Conservation (phyloP, 768 basidiomycete species). For the Lactarius sp. region DNA sequence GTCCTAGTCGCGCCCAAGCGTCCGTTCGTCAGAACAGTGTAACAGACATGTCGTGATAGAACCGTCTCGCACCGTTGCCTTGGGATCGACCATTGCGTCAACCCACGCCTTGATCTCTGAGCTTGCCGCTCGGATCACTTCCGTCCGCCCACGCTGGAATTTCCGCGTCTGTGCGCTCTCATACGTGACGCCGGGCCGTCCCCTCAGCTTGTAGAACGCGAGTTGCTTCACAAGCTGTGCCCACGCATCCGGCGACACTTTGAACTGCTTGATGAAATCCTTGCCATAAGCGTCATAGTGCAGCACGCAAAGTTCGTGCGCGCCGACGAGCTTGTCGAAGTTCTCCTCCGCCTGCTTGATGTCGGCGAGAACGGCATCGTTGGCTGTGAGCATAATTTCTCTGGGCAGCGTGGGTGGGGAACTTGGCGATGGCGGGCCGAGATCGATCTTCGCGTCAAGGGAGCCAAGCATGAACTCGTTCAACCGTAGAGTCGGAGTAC, state of each 20-base stretch:
- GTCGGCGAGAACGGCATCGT: constrained; percentile 45
- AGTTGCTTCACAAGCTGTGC: constrained; percentile 94
- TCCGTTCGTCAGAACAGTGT: neutral
- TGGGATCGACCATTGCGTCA: constrained; percentile 75
- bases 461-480: constrained; percentile 90
- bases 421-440: constrained; percentile 44
- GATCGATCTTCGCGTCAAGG: constrained; percentile 64
- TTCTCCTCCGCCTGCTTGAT: constrained; percentile 56
- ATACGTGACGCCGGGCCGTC: constrained; percentile 76
- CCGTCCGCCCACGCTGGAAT: constrained; percentile 86
- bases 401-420: constrained; percentile 38
- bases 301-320: constrained; percentile 60
- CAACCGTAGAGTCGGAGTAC: constrained; percentile 90
- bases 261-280: constrained; percentile 73
- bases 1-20: constrained; percentile 37
- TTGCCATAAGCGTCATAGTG: constrained; percentile 66
- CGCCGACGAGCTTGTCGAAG: constrained; percentile 70
- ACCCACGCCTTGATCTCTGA: constrained; percentile 81
- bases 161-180: constrained; percentile 94
- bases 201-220: constrained; percentile 83
- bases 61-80: constrained; percentile 39
- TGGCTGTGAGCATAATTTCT: constrained; percentile 69
- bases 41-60: neutral
- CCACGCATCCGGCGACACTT: constrained; percentile 90
- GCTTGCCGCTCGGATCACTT: constrained; percentile 87